phyloP scores from a whole-genome alignment of 805 yeast genomes.

The Tetrapisispora pingtungensis region DNA sequence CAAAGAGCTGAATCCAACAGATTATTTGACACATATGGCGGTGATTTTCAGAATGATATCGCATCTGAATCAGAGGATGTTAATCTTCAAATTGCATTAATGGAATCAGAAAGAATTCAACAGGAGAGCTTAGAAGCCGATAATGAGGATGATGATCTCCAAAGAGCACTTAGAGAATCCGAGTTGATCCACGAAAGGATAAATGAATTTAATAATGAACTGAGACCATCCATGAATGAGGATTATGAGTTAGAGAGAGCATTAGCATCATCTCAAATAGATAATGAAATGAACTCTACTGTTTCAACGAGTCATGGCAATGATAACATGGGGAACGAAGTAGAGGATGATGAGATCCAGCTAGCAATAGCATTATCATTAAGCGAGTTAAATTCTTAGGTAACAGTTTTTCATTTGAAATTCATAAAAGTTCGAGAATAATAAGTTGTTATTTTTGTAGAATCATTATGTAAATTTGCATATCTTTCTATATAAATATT shows the following conservation, averaged over 20 bases:
- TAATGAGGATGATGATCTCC: conserved; percentile 10
- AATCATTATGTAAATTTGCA: neutral
- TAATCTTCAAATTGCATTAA: conserved; percentile 26
- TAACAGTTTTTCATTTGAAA: neutral
- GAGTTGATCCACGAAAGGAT: conserved; percentile 3
- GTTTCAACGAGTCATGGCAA: neutral
- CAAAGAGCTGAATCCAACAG: conserved; percentile 12
- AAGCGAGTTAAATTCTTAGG: conserved; percentile 18
- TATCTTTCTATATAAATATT: neutral
- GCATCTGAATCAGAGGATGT: conserved; percentile 23
- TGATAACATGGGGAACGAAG: neutral
- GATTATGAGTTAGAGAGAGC: conserved; percentile 9
- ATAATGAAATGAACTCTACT: neutral
- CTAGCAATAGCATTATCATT: conserved; percentile 28
- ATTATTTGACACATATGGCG: conserved; percentile 20
- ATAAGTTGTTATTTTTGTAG: neutral
- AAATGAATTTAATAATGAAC: neutral
- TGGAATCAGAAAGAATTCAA: conserved; percentile 21
- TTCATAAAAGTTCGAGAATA: neutral
- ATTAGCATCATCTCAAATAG: conserved; percentile 9
- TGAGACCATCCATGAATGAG: neutral
- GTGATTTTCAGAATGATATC: conserved; percentile 12
- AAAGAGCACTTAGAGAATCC: conserved; percentile 17
- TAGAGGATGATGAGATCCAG: conserved; percentile 22
- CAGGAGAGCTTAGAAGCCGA: conserved; percentile 1